Base-by-base conservation (phyloP, 306 rosid genomes). In the Quillaja saponaria region DNA sequence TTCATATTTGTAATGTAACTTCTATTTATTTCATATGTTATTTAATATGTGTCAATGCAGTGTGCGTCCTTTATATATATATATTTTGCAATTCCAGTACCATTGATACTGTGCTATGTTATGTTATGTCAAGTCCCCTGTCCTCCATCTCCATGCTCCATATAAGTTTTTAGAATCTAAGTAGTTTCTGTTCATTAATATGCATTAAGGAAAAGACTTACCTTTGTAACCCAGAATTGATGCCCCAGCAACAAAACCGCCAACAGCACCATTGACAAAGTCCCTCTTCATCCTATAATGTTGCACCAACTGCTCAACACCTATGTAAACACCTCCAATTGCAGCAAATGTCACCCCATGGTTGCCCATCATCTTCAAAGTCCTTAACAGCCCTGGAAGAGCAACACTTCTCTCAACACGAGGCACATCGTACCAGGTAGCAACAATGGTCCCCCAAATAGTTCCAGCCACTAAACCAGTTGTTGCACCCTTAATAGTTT, bases 381-480 rank as follows among this genome's bases (percentile, higher is more conserved):
- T 92, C 78, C 99, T 83, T 14, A 92, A 3, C 34, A 92, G 83
- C 71, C 98, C 98, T 0, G 98, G 98, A 59, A 92, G 95, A 34
- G 98, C 98, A 48, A 92, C 94, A 64, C 10, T 89, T 76, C 94
- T 88, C 85, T 92, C 99, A 19, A 92, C 99, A 64, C 99, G 96
- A 68, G 96, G 96, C 61, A 92, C 95, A 62, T 92, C 99, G 25
- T 81, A 42, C 99, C 99, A 92, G 53, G 94, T 84, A 33, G 96
- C 99, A 64, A 75, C 96, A 13, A 84, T 60, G 66, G 99, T 82
- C 39, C 99, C 99, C 78, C 84, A 92, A 61, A 92, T 70, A 16
- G 94, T 84, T 44, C 96, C 99, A 16, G 95, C 14, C 62, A 78
- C 86, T 21, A 92, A 83, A 65, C 99, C 99, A 18, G 76, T 81